Percentiles rank a stretch among this genome's conserved stretches.
Conservation (phyloP, 192 early-diverging fungal species). For the Phycomyces nitens region DNA sequence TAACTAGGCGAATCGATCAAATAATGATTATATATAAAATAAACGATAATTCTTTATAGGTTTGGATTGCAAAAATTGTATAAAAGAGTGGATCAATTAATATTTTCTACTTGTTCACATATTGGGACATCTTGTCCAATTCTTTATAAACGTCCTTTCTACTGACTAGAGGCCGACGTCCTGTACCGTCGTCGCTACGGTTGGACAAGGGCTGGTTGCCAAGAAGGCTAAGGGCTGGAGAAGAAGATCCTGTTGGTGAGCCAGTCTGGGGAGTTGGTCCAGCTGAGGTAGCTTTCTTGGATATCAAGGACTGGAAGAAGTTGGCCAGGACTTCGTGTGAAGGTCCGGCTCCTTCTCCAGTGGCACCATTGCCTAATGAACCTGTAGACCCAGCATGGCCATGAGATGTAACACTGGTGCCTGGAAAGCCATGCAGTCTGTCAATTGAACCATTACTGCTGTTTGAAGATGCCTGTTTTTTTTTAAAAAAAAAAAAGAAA, state of each 20-base stretch:
- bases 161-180: constrained; percentile 17
- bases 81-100: no score
- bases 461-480: no score
- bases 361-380: neutral
- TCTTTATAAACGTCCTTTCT: constrained; percentile 37
- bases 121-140: constrained; percentile 30
- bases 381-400: constrained; percentile 15
- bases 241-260: constrained; percentile 1
- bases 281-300: constrained; percentile 43
- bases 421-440: neutral
- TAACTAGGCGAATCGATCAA: neutral
- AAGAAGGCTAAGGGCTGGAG: neutral
- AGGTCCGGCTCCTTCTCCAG: constrained; percentile 11
- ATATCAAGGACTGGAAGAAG: constrained; percentile 87
- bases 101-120: constrained; percentile 9
- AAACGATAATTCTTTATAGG: no score
- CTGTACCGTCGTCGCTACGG: constrained; percentile 10
- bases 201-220: constrained; percentile 1
- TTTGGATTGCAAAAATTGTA: no score
- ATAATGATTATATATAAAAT: neutral
- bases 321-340: constrained; percentile 77
- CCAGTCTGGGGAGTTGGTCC: constrained; percentile 4
- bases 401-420: neutral
- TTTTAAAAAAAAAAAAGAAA: neutral
- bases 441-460: neutral